Evolutionary conservation across 371 early-diverging fungal species (phyloP).

Genomic region (Mortierella sp.): DNA sequence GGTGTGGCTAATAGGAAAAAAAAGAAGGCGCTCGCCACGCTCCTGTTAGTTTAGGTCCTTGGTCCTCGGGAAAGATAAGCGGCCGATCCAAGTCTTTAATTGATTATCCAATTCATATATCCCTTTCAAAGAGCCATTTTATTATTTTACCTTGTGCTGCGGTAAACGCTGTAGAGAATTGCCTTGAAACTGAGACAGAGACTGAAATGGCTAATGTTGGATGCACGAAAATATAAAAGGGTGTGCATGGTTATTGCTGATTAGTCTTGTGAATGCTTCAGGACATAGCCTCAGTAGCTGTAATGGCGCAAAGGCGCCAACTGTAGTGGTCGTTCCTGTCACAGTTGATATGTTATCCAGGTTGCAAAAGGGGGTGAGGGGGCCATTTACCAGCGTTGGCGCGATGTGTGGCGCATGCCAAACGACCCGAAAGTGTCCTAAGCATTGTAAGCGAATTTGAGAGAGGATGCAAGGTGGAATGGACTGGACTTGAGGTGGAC

Average conservation of each 20-base stretch:
- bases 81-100: background rate
- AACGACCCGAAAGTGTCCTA: slow-evolving; percentile 38
- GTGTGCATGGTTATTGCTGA: background rate
- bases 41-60: no score
- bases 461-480: background rate
- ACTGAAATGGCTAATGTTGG: slow-evolving; percentile 20
- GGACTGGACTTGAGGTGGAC: background rate
- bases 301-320: background rate
- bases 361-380: no score
- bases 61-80: no score
- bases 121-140: background rate
- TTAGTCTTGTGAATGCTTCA: slow-evolving; percentile 3
- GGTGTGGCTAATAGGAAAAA: slow-evolving; percentile 15
- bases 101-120: background rate
- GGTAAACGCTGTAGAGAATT: slow-evolving; percentile 28
- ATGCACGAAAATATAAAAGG: background rate
- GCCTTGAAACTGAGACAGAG: slow-evolving; percentile 19
- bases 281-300: background rate
- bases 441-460: slow-evolving; percentile 27
- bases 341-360: background rate
- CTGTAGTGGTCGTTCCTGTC: background rate
- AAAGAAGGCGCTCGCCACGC: no score
- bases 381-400: slow-evolving; percentile 24
- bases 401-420: slow-evolving; percentile 29
- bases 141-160: slow-evolving; percentile 37